Evolutionary conservation across 2,329 filamentous ascomycete species (phyloP), one percentile per base, ranked within the genome.

Genomic region (Diaporthe destruens): DNA sequence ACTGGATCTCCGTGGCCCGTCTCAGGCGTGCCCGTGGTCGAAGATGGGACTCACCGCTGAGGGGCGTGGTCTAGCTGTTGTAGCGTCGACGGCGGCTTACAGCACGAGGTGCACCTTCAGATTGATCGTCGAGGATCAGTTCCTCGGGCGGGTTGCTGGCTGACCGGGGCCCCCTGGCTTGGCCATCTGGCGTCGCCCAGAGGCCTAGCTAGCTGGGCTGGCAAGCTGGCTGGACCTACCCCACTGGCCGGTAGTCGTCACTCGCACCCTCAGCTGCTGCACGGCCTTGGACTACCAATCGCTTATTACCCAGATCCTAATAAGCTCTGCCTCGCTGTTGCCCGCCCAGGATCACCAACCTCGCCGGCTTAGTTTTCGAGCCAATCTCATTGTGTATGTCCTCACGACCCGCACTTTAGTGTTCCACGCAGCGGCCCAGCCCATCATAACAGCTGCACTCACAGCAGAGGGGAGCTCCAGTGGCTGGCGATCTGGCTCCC

Each of bases 41-140:
- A 54, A 23, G 70, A 66, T 66, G 47, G 32, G 61, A 66, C 61
- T 66, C 61, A 66, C 61, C 61, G 61, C 61, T 66, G 61, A 53
- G 44, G 44, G 61, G 61, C 29, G 61, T 66, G 61, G 61, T 66
- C 61, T 53, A 53, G 61, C 61, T 53, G 61, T 66, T 66, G 61
- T 53, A 49, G 61, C 61, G 61, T 66, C 36, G 61, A 53, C 14
- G 32, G 61, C 61, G 36, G 44, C 42, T 32, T 65, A 65, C n/a
- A 39, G 32, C 61, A 65, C 61, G 44, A 53, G 32, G 25, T 25
- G 29, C n/a, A 36, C 61, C 44, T 9, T 65, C 61, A 51, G 51
- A 51, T 51, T 44, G 61, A 66, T 53, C 47, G 61, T 66, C 61
- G 61, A 66, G 61, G 47, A 66, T 53, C 61, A 66, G 47, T 39